Conservation (phyloP, 371 early-diverging fungal species). For the Mucor circinelloides region DNA sequence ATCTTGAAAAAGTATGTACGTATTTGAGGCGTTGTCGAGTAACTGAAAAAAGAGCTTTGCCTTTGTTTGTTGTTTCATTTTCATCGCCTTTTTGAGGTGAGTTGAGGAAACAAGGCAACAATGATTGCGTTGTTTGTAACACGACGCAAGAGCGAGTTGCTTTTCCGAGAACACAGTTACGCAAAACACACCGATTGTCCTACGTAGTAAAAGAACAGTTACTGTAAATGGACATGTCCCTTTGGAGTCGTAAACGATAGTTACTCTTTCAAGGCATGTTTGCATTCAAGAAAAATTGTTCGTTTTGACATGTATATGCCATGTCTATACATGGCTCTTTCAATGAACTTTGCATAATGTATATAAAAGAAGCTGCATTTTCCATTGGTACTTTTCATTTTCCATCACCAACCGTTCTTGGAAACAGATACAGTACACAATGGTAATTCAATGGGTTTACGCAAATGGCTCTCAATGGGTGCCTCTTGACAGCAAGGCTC, state of each 20-base stretch:
- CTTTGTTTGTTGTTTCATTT: background rate
- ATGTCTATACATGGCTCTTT: background rate
- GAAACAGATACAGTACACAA: background rate
- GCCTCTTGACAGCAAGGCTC: conserved; percentile 7
- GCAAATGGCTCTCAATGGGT: conserved; percentile 20
- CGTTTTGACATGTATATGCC: background rate
- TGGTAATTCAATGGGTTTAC: conserved; percentile 15
- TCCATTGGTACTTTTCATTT: background rate
- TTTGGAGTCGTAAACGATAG: background rate
- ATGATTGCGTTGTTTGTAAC: background rate
- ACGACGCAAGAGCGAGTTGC: background rate
- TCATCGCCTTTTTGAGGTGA: background rate
- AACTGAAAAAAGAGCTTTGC: background rate
- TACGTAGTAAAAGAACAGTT: background rate
- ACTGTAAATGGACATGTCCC: background rate
- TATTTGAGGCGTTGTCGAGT: background rate
- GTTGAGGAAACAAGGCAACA: background rate
- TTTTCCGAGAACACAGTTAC: background rate
- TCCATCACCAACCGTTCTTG: background rate
- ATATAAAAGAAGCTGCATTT: background rate
- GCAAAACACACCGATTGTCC: background rate
- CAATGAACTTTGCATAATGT: background rate
- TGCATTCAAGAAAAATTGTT: background rate
- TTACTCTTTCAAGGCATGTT: background rate
- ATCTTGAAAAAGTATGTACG: background rate